A percentile compares a stretch with the other conserved stretches of the same genome.
These are phyloP conservation scores for Nakazawaea pomicola DNA, from an alignment of 805 yeast species.

Conservation along the genomic window DNA sequence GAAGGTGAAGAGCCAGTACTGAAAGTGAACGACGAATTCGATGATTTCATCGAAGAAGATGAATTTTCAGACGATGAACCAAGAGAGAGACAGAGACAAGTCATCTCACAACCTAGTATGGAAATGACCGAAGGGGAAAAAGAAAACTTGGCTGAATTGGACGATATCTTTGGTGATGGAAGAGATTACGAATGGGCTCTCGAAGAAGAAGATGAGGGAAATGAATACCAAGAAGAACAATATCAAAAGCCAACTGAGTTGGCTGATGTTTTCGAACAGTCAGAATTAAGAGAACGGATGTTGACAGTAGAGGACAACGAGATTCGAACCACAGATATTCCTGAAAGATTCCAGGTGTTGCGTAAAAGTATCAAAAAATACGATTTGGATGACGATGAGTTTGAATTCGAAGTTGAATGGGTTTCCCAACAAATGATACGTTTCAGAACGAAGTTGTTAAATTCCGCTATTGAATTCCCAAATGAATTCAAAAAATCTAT, in stretches of 20 bases:
- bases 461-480: slow-evolving; percentile 24
- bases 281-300: slow-evolving; percentile 85
- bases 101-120: slow-evolving; percentile 21
- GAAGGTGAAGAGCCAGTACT: slow-evolving; percentile 23
- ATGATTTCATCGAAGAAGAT: slow-evolving; percentile 96
- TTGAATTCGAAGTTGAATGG: slow-evolving; percentile 74
- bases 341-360: slow-evolving; percentile 84
- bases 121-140: slow-evolving; percentile 55
- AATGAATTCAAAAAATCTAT: slow-evolving; percentile 66
- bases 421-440: slow-evolving; percentile 56
- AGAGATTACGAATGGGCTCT: slow-evolving; percentile 97
- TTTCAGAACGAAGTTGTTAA: slow-evolving; percentile 47
- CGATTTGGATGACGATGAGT: slow-evolving; percentile 65
- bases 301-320: slow-evolving; percentile 88
- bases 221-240: slow-evolving; percentile 39
- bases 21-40: slow-evolving; percentile 69
- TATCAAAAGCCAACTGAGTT: slow-evolving; percentile 44
- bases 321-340: slow-evolving; percentile 81
- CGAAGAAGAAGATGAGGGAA: slow-evolving; percentile 73
- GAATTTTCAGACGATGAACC: slow-evolving; percentile 89
- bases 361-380: slow-evolving; percentile 64
- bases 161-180: slow-evolving; percentile 95
- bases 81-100: slow-evolving; percentile 31
- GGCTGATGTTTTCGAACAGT: slow-evolving; percentile 90
- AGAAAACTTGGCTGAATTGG: slow-evolving; percentile 87